Conservation (phyloP, 108 stramenopile genomes). For the Fistulifera pelliculosa region DNA sequence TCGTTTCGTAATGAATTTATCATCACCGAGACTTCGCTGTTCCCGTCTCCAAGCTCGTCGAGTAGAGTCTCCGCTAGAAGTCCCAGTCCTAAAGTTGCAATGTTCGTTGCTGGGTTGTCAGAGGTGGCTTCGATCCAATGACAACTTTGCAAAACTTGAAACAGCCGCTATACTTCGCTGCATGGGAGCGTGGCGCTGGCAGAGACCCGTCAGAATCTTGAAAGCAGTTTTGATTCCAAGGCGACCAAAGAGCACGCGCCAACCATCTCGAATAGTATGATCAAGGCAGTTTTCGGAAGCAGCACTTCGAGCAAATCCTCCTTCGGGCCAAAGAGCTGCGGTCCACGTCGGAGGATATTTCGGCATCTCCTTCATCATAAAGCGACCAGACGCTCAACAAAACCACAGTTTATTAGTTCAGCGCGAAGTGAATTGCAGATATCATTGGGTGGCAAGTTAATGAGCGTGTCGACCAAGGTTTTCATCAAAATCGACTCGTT, state of each 20-base stretch:
- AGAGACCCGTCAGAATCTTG: conserved; percentile 57
- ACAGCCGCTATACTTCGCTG: conserved; percentile 18
- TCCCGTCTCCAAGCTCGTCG: conserved; percentile 51
- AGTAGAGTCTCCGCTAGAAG: conserved; percentile 75
- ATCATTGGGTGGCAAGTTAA: conserved; percentile 58
- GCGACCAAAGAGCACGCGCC: conserved; percentile 50
- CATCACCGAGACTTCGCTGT: conserved; percentile 12
- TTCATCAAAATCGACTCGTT: conserved; percentile 43
- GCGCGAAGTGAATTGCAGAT: conserved; percentile 65
- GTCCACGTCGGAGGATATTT: conserved; percentile 67
- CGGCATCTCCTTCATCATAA: conserved; percentile 47
- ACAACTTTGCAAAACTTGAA: conserved; percentile 33
- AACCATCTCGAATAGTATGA: conserved; percentile 14
- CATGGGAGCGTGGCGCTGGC: conserved; percentile 43
- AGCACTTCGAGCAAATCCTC: background rate
- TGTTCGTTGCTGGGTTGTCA: conserved; percentile 34
- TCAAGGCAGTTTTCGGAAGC: background rate
- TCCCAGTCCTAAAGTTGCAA: conserved; percentile 50
- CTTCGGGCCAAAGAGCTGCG: conserved; percentile 44
- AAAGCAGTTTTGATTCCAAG: conserved; percentile 50
- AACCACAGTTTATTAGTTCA: conserved; percentile 55
- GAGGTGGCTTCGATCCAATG: conserved; percentile 85
- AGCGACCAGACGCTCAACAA: conserved; percentile 36
- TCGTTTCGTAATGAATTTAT: conserved; percentile 35
- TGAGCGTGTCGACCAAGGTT: conserved; percentile 74